Evolutionary conservation across 2,329 filamentous ascomycete species (phyloP).

Genomic region (Neocucurbitaria cava): DNA sequence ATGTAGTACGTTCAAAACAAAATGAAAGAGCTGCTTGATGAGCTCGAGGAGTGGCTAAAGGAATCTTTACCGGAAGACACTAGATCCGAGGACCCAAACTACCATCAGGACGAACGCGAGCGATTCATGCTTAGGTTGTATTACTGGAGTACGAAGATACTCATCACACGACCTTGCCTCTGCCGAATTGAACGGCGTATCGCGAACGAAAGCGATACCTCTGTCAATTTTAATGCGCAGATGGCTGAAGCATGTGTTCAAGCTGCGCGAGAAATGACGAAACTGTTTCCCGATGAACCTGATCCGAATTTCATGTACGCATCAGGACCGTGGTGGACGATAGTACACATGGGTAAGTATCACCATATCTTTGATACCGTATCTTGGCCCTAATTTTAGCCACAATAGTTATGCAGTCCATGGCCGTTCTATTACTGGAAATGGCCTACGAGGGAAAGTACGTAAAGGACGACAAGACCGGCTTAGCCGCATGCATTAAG

Average conservation of each 20-base stretch:
- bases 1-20: conserved; percentile 35
- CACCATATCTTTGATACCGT: accelerated
- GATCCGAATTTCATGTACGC: conserved; percentile 36
- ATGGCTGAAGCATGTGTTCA: conserved; percentile 43
- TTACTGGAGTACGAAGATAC: conserved; percentile 45
- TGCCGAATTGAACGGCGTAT: conserved; percentile 45
- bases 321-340: conserved; percentile 51
- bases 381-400: not conserved
- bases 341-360: conserved; percentile 43
- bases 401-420: conserved; percentile 45
- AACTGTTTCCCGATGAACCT: conserved; percentile 41
- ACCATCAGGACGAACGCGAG: conserved; percentile 13
- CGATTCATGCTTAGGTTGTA: conserved; percentile 28
- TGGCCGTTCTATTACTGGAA: conserved; percentile 48
- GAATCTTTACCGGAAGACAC: conserved; percentile 15
- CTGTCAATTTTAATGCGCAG: conserved; percentile 41
- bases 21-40: conserved; percentile 37
- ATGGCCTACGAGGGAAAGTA: conserved; percentile 40
- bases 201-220: conserved; percentile 30
- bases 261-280: conserved; percentile 41
- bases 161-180: conserved; percentile 49
- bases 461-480: conserved; percentile 27
- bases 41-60: conserved; percentile 43
- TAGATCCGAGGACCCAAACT: conserved; percentile 22
- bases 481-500: conserved; percentile 39